phyloP scores from a whole-genome alignment of 2,329 filamentous ascomycete genomes.

The Xylariaceae sp. region DNA sequence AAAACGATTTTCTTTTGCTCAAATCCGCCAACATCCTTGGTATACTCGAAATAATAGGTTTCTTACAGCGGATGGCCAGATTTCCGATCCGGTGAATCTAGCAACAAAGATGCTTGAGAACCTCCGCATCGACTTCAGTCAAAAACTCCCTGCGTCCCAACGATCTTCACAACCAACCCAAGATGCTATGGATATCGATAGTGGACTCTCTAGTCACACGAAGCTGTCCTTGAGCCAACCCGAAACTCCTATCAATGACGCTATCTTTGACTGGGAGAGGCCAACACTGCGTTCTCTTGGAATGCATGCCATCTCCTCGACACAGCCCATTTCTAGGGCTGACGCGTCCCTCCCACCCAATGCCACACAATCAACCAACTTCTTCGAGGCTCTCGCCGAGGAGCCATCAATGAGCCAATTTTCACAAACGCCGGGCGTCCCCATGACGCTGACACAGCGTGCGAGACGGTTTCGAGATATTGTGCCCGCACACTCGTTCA shows the following conservation, averaged over 20 bases:
- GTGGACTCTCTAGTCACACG: constrained; percentile 45
- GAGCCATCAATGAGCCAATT: constrained; percentile 91
- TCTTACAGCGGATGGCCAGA: constrained; percentile 73
- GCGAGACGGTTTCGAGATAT: constrained; percentile 91
- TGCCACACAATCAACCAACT: constrained; percentile 42
- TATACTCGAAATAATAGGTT: constrained; percentile 84
- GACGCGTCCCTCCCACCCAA: constrained; percentile 46
- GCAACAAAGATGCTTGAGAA: constrained; percentile 96
- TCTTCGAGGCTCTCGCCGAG: constrained; percentile 73
- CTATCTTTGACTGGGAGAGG: constrained; percentile 86
- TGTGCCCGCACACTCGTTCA: constrained; percentile 83
- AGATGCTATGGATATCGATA: constrained; percentile 76
- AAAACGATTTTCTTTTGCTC: constrained; percentile 82
- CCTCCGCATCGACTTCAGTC: constrained; percentile 84
- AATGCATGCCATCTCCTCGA: constrained; percentile 52
- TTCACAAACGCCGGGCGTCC: constrained; percentile 76
- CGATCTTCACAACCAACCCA: constrained; percentile 42
- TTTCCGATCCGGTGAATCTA: constrained; percentile 79
- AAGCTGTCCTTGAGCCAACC: constrained; percentile 84
- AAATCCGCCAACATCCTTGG: constrained; percentile 92
- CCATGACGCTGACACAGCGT: constrained; percentile 84
- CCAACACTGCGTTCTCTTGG: constrained; percentile 64
- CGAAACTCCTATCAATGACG: constrained; percentile 75
- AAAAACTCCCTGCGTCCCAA: constrained; percentile 59
- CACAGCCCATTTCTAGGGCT: constrained; percentile 52